Evolutionary conservation across 1,139 yeast genomes (phyloP), one percentile per base, ranked within the genome.

Genomic region (Geotrichum histeridarum): DNA sequence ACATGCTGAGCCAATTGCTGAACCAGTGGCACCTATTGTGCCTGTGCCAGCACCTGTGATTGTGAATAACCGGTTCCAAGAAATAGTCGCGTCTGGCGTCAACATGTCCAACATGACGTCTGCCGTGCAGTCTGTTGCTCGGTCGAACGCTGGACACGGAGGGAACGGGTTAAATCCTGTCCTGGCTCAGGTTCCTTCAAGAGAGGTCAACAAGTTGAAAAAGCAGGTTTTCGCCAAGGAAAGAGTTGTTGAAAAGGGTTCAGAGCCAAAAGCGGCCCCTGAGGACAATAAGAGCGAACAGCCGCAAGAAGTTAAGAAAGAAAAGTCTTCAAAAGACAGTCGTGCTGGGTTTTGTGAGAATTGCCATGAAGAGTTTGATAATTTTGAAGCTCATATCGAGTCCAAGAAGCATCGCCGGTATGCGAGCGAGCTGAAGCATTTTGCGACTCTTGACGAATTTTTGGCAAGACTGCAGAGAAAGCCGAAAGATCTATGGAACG

Each of bases 281-380:
- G 61, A 42, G 55, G 57, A 27, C 57, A 52, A 41, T 22, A 6
- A 56, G 52, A 4, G 47, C 49, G 17, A 55, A 59, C 39, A 54
- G 50, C 33, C 37, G 18, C 15, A 30, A 32, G 17, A 27, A n/a
- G 12, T 11, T 4, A 33, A 33, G 14, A 33, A 33, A 33, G 14
- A 5, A 42, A 22, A 37, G 38, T 9, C 8, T 27, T n/a, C 18
- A 31, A 32, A 51, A 36, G 50, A 51, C 6, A 18, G 14, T 30
- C 33, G 42, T 15, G 17, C 45, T 1, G 57, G 60, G 0, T 89
- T 87, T 70, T 93, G 99, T 72, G 99, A 93, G 67, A 94, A 93
- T 68, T 93, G 99, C 70, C 78, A 94, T 36, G 88, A 86, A 60
- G 85, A 86, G 66, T 93, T 87, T 66, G 93, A 86, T 51, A 80